Conservation (phyloP, 768 basidiomycete genomes). For the Trametopsis cervina region DNA sequence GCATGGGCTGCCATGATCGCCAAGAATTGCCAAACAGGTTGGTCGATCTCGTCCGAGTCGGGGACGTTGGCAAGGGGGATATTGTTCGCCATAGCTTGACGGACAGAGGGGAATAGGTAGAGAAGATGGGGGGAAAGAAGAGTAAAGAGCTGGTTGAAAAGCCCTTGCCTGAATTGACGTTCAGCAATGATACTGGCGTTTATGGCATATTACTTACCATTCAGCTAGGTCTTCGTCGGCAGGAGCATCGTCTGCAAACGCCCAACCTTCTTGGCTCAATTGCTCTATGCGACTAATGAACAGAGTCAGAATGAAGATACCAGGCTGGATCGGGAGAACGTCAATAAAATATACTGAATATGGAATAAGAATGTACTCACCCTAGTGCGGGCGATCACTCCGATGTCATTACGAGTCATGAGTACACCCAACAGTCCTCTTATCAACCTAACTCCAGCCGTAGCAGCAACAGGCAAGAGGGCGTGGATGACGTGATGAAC, state of each 20-base stretch:
- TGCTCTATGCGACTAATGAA: slow-evolving; percentile 91
- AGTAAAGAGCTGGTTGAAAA: slow-evolving; percentile 85
- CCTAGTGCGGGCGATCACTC: slow-evolving; percentile 68
- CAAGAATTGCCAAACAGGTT: slow-evolving; percentile 93
- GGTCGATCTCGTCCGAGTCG: slow-evolving; percentile 64
- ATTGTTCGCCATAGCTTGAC: slow-evolving; percentile 42
- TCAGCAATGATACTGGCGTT: slow-evolving; percentile 14
- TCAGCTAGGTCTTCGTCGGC: slow-evolving; percentile 72
- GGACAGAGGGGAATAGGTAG: slow-evolving; percentile 84
- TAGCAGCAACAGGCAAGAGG: slow-evolving; percentile 74
- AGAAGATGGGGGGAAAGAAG: slow-evolving; percentile 71
- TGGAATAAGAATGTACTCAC: slow-evolving; percentile 38
- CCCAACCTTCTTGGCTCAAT: slow-evolving; percentile 66
- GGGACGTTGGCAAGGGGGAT: slow-evolving; percentile 31
- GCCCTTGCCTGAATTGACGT: slow-evolving; percentile 55
- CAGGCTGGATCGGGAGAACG: slow-evolving; percentile 57
- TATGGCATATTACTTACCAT: slow-evolving; percentile 50
- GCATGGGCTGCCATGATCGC: slow-evolving; percentile 85
- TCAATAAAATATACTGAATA: slow-evolving; percentile 1
- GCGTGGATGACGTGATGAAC: slow-evolving; percentile 81
- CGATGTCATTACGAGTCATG: slow-evolving; percentile 71
- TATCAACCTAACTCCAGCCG: slow-evolving; percentile 73
- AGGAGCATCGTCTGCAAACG: slow-evolving; percentile 43
- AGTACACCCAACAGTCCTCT: slow-evolving; percentile 82
- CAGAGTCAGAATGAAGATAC: slow-evolving; percentile 82